Evolutionary conservation across 192 early-diverging fungal species (phyloP).

Genomic region (Chytriomyces sp.): DNA sequence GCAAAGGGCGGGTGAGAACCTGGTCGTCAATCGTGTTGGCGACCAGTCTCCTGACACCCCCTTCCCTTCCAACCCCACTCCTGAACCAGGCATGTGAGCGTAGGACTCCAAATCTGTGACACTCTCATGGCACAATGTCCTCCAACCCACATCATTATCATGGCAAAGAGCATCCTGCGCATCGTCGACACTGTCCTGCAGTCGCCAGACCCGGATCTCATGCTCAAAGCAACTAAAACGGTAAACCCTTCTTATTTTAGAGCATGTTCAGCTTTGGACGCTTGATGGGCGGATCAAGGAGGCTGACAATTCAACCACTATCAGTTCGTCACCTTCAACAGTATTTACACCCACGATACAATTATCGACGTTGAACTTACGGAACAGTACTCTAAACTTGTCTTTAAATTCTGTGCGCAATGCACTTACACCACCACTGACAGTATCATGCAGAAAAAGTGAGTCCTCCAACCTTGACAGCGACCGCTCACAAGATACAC

Average conservation of each 20-base stretch:
- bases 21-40: no score
- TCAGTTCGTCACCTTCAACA: slow-evolving; percentile 74
- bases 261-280: neutral
- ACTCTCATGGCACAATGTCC: slow-evolving; percentile 71
- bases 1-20: slow-evolving; percentile 59
- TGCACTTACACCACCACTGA: slow-evolving; percentile 20
- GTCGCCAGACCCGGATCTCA: slow-evolving; percentile 61
- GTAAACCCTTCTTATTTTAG: slow-evolving; percentile 39
- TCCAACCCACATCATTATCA: slow-evolving; percentile 70
- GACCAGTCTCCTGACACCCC: neutral
- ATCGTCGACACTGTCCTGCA: slow-evolving; percentile 65
- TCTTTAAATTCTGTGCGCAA: slow-evolving; percentile 37
- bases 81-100: slow-evolving; percentile 58
- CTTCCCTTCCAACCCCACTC: no score
- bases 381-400: slow-evolving; percentile 24
- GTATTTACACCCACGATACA: slow-evolving; percentile 60
- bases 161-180: slow-evolving; percentile 76
- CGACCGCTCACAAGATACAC: no score
- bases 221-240: slow-evolving; percentile 59
- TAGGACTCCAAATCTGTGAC: slow-evolving; percentile 76
- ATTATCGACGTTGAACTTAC: slow-evolving; percentile 68
- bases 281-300: no score
- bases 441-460: slow-evolving; percentile 34
- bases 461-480: no score
- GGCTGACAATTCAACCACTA: no score